Conservation (phyloP, 2,329 filamentous ascomycete species). For the Talaromyces sp. region DNA sequence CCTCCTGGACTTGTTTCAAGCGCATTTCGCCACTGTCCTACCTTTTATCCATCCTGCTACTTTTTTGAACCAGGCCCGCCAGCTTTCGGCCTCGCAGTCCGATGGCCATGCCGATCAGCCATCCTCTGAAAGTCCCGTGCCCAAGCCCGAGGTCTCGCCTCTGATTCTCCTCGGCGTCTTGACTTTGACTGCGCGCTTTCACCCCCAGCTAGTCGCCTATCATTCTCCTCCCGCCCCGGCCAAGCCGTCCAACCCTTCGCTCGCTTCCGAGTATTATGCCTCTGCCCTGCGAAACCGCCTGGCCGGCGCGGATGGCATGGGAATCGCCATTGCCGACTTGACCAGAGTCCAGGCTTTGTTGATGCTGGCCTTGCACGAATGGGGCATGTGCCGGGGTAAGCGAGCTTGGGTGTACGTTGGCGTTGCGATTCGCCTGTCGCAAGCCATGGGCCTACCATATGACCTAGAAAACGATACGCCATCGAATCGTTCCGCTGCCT, state of each 20-base stretch:
- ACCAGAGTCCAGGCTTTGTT: constrained; percentile 48
- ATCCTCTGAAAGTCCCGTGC: constrained; percentile 19
- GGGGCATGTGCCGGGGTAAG: constrained; percentile 49
- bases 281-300: constrained; percentile 45
- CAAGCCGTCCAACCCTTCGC: constrained; percentile 42
- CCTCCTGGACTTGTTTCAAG: constrained; percentile 54
- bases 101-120: constrained; percentile 13
- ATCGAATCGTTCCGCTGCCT: constrained; percentile 31
- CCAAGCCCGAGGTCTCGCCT: constrained; percentile 35
- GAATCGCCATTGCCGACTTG: constrained; percentile 39
- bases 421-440: constrained; percentile 40
- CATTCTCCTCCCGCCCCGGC: constrained; percentile 41
- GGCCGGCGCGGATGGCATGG: constrained; percentile 37
- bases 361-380: constrained; percentile 54
- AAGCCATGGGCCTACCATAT: constrained; percentile 41
- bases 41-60: constrained; percentile 52
- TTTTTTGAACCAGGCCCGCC: constrained; percentile 46
- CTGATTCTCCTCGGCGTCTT: constrained; percentile 52
- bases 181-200: constrained; percentile 51
- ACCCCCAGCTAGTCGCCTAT: constrained; percentile 43
- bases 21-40: constrained; percentile 51
- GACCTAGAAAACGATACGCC: constrained; percentile 41
- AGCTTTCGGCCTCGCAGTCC: constrained; percentile 22
- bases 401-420: constrained; percentile 48
- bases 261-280: constrained; percentile 51